Conservation (phyloP, 1,139 yeast genomes). For the Sugiyamaella sp. region DNA sequence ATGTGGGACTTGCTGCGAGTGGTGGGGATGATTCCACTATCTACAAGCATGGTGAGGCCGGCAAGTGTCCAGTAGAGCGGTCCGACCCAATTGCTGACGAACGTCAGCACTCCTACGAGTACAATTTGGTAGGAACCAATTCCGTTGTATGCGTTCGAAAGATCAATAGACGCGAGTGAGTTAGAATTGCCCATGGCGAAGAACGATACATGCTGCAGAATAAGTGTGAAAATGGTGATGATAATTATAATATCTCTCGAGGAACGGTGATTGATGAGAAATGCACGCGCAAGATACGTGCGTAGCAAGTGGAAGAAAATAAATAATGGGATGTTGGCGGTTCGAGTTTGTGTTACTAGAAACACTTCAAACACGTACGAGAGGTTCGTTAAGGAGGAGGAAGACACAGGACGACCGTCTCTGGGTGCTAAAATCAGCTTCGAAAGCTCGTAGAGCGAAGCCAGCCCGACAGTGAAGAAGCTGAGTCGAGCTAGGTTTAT, state of each 20-base stretch:
- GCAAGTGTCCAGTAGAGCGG: constrained; percentile 83
- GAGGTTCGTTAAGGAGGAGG: constrained; percentile 48
- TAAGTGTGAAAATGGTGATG: constrained; percentile 35
- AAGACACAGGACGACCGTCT: not conserved
- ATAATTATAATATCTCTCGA: constrained; percentile 31
- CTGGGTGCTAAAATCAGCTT: constrained; percentile 27
- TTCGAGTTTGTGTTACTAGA: constrained; percentile 69
- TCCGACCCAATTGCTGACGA: constrained; percentile 79
- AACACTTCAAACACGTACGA: constrained; percentile 54
- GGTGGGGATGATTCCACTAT: constrained; percentile 27
- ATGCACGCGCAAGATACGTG: constrained; percentile 29
- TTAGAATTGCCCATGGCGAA: constrained; percentile 91
- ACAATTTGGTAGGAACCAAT: constrained; percentile 65
- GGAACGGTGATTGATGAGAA: constrained; percentile 27
- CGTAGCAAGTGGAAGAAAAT: constrained; percentile 49
- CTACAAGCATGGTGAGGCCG: constrained; percentile 51
- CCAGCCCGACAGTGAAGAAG: constrained; percentile 37
- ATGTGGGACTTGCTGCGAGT: constrained; percentile 32
- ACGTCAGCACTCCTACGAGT: constrained; percentile 79
- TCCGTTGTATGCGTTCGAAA: constrained; percentile 92
- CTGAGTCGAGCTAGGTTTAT: constrained; percentile 38
- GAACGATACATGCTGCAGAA: constrained; percentile 74
- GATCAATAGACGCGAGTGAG: constrained; percentile 86
- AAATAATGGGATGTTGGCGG: constrained; percentile 71
- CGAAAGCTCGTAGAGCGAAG: constrained; percentile 35